Conservation (phyloP, 1,139 yeast species). For the Hanseniaspora sp. region DNA sequence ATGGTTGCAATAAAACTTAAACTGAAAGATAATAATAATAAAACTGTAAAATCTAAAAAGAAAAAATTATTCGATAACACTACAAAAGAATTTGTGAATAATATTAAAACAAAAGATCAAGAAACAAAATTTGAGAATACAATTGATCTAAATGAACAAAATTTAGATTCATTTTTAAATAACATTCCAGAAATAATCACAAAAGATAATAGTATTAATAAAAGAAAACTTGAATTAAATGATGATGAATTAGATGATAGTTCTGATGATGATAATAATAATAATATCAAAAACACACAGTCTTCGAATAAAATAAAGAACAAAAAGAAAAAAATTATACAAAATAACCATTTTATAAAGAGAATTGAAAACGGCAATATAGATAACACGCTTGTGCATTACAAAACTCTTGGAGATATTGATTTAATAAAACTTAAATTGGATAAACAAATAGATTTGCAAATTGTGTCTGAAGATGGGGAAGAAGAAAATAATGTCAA, state of each 20-base stretch:
- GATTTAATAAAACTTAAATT: conserved; percentile 3
- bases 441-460: conserved; percentile 8
- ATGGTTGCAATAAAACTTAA: neutral
- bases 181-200: too few species aligned
- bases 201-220: too few species aligned
- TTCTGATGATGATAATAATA: too few species aligned
- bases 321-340: neutral
- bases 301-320: neutral
- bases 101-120: neutral
- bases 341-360: too few species aligned
- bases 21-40: neutral
- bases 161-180: too few species aligned
- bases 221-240: too few species aligned
- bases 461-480: neutral
- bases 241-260: too few species aligned
- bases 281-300: too few species aligned
- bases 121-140: too few species aligned
- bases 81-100: neutral
- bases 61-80: neutral
- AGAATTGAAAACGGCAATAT: too few species aligned
- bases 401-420: neutral
- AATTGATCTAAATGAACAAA: too few species aligned
- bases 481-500: neutral
- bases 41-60: neutral
- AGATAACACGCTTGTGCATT: neutral